Percentiles rank a stretch among this genome's conserved stretches.
Conservation (phyloP, 2,329 filamentous ascomycete genomes). For the Rhinocladiella similis region DNA sequence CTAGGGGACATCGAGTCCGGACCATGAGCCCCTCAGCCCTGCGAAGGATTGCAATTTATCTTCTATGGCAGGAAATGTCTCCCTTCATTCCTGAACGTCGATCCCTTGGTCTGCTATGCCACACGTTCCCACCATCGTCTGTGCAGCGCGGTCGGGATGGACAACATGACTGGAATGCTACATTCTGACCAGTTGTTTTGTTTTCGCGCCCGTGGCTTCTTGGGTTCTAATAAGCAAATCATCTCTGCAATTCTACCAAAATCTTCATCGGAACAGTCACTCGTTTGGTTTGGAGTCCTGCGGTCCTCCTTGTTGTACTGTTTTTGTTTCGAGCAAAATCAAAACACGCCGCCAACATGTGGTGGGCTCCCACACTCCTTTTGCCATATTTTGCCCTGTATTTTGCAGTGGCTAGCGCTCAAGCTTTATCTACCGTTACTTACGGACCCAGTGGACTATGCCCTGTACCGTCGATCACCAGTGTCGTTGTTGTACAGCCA, state of each 20-base stretch:
- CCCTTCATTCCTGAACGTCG: not conserved
- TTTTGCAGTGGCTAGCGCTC: conserved; percentile 17
- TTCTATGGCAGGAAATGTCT: not conserved
- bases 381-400: conserved; percentile 17
- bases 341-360: conserved; percentile 20
- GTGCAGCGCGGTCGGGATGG: conserved; percentile 18
- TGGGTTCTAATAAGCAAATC: conserved; percentile 17
- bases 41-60: not conserved
- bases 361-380: conserved; percentile 21
- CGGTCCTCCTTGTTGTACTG: conserved; percentile 16
- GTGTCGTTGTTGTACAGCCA: conserved; percentile 21
- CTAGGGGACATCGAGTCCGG: not conserved
- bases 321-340: conserved; percentile 6
- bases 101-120: not conserved
- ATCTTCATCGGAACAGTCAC: conserved; percentile 19
- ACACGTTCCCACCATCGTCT: not conserved
- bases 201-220: conserved; percentile 8
- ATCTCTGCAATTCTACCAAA: conserved; percentile 5
- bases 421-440: conserved; percentile 17
- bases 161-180: conserved; percentile 23
- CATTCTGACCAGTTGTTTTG: conserved; percentile 26
- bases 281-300: conserved; percentile 26
- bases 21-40: not conserved
- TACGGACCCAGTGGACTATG: conserved; percentile 21
- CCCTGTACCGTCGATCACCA: conserved; percentile 18